phyloP scores from a whole-genome alignment of 768 basidiomycete species.

The Trametopsis cervina region DNA sequence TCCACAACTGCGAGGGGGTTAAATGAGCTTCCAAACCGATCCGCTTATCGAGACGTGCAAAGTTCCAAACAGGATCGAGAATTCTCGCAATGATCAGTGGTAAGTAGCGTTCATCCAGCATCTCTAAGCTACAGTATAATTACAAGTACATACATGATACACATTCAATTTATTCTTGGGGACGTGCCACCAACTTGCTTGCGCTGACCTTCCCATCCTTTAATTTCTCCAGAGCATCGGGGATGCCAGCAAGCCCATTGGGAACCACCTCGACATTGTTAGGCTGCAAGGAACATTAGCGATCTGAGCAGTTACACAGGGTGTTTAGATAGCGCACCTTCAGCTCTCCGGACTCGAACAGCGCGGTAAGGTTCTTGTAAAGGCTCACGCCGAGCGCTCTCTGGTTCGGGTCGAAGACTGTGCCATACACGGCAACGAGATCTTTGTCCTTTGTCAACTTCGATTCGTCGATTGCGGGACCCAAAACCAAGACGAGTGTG shows the following conservation, averaged over 20 bases:
- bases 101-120: no score
- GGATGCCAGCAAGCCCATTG: slow-evolving; percentile 21
- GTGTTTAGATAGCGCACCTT: slow-evolving; percentile 9
- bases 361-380: slow-evolving; percentile 1
- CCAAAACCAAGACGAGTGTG: slow-evolving; percentile 8
- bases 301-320: background rate
- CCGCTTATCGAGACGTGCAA: no score
- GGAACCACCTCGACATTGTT: slow-evolving; percentile 20
- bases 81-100: no score
- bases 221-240: slow-evolving; percentile 17
- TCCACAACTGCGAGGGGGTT: background rate
- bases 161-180: background rate
- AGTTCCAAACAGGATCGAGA: background rate
- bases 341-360: slow-evolving; percentile 10
- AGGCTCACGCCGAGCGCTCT: slow-evolving; percentile 2
- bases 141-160: background rate
- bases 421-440: slow-evolving; percentile 6
- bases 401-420: slow-evolving; percentile 4
- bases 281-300: slow-evolving; percentile 8
- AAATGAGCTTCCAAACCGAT: background rate
- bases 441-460: slow-evolving; percentile 9
- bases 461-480: background rate
- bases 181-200: slow-evolving; percentile 18
- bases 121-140: background rate
- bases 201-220: slow-evolving; percentile 19